Percentiles rank a stretch among this genome's conserved stretches.
These are phyloP conservation scores for Macrolepiota albuminosa DNA, from an alignment of 768 basidiomycete species.

Conservation along the genomic window DNA sequence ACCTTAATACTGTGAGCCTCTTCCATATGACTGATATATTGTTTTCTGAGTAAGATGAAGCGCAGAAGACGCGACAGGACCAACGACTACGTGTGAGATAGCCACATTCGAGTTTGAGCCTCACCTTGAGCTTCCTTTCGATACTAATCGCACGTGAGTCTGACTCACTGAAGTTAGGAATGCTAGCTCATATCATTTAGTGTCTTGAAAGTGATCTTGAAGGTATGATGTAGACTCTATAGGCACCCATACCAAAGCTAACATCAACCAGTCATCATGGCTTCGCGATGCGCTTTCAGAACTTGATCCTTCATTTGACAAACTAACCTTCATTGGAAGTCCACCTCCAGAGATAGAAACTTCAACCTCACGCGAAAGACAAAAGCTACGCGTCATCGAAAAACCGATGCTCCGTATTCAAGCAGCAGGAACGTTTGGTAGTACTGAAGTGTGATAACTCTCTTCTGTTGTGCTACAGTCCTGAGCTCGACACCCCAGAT, in stretches of 20 bases:
- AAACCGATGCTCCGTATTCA: conserved; percentile 76
- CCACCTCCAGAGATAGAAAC: conserved; percentile 37
- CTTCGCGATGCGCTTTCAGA: conserved; percentile 90
- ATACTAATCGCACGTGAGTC: conserved; percentile 56
- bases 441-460: conserved; percentile 58
- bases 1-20: conserved; percentile 68
- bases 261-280: conserved; percentile 69
- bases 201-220: conserved; percentile 79
- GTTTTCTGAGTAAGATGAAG: conserved; percentile 27
- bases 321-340: conserved; percentile 77
- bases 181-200: conserved; percentile 29
- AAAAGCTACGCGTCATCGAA: conserved; percentile 22
- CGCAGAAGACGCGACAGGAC: conserved; percentile 74
- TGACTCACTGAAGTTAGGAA: background rate
- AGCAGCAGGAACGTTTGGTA: conserved; percentile 79
- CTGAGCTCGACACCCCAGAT: conserved; percentile 45
- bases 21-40: background rate
- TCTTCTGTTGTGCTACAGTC: background rate
- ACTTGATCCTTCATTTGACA: conserved; percentile 83
- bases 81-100: conserved; percentile 85
- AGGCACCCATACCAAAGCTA: background rate
- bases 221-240: conserved; percentile 36
- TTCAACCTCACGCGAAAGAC: conserved; percentile 14
- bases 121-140: conserved; percentile 74
- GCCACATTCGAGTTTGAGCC: conserved; percentile 83